These are phyloP conservation scores for Omphalea diandra DNA, from an alignment of 441 rosid species.

Conservation along the genomic window DNA sequence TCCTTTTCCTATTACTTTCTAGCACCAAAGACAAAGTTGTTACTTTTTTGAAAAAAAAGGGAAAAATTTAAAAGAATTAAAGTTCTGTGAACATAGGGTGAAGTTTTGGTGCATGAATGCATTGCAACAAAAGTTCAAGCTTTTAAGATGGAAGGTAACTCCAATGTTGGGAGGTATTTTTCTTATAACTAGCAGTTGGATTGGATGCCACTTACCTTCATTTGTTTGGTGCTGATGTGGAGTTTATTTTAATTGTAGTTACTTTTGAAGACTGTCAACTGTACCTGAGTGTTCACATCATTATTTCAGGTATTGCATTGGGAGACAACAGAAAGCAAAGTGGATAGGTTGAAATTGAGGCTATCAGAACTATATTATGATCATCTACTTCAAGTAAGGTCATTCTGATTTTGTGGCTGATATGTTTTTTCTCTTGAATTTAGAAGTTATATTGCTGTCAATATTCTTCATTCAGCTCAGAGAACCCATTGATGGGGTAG, in stretches of 20 bases:
- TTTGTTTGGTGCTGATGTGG: background rate
- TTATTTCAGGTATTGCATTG: constrained; percentile 62
- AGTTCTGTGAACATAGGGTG: background rate
- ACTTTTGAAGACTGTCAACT: background rate
- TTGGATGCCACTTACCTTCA: background rate
- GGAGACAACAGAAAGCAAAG: constrained; percentile 57
- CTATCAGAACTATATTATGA: constrained; percentile 66
- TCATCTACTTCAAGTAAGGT: constrained; percentile 57
- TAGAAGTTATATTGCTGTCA: constrained; percentile 3
- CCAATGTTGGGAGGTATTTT: background rate
- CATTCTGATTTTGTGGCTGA: constrained; percentile 16
- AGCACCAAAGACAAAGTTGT: background rate
- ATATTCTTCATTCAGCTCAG: constrained; percentile 46
- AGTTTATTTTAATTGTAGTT: background rate
- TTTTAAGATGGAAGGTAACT: background rate
- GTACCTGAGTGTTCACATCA: background rate
- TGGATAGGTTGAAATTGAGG: constrained; percentile 59
- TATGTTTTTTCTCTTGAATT: constrained; percentile 16
- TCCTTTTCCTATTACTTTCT: background rate
- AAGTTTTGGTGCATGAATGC: background rate
- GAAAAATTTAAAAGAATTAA: background rate
- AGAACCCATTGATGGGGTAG: constrained; percentile 69
- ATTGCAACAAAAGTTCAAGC: background rate
- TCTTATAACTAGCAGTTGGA: background rate
- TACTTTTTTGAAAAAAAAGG: background rate